Percentiles rank a stretch among this genome's conserved stretches.
These are phyloP conservation scores for Komagataella pastoris DNA, from an alignment of 805 yeast genomes.

Conservation along the genomic window DNA sequence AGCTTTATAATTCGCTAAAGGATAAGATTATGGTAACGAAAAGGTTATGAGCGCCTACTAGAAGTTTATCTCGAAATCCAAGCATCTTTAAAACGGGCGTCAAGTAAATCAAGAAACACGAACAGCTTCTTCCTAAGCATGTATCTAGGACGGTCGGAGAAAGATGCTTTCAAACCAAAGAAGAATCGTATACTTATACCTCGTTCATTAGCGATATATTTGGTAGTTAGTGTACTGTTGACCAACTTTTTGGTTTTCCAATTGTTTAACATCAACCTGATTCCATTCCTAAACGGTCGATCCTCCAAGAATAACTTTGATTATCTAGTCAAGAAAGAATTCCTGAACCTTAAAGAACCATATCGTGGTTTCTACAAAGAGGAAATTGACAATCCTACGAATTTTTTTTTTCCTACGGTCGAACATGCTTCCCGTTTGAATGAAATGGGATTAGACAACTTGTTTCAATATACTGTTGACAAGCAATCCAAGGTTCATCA, in stretches of 20 bases:
- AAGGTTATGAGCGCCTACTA: neutral
- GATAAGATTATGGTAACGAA: too few species aligned
- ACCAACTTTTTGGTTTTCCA: neutral
- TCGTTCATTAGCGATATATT: neutral
- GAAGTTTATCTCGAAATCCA: neutral
- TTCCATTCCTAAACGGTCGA: neutral
- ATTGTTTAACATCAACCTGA: neutral
- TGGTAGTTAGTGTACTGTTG: neutral
- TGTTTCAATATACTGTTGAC: conserved; percentile 36
- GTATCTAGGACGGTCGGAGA: neutral
- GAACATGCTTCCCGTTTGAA: conserved; percentile 54
- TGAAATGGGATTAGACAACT: conserved; percentile 36
- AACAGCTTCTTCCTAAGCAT: neutral
- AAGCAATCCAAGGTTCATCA: conserved; percentile 21
- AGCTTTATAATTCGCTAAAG: too few species aligned
- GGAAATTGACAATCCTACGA: conserved; percentile 34
- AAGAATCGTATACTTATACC: neutral
- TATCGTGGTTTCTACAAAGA: conserved; percentile 29
- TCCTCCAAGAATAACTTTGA: conserved; percentile 4
- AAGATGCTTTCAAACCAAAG: neutral
- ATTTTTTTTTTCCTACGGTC: conserved; percentile 59
- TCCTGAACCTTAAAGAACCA: conserved; percentile 9
- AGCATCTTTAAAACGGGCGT: neutral
- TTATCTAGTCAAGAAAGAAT: conserved; percentile 13
- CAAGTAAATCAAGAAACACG: neutral